These are phyloP conservation scores for Colletotrichum sp. DNA, from an alignment of 2,329 filamentous ascomycete species.

Conservation along the genomic window DNA sequence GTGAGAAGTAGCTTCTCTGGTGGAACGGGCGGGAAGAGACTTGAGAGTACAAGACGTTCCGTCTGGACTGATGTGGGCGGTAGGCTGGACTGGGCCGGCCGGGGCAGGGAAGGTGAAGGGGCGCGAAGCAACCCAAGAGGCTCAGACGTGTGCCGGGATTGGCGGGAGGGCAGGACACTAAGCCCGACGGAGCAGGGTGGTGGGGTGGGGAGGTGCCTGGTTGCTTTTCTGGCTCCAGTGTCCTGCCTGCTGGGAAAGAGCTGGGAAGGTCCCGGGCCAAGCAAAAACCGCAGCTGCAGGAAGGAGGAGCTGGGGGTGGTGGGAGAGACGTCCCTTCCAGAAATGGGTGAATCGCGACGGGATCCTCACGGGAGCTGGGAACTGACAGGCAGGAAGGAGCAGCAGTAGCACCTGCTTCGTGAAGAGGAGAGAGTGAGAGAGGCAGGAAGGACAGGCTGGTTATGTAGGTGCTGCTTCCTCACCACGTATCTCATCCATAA, in stretches of 20 bases:
- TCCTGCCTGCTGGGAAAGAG: neutral
- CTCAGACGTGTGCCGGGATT: slow-evolving; percentile 21
- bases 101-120: neutral
- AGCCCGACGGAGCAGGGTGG: neutral
- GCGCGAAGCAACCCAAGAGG: slow-evolving; percentile 19
- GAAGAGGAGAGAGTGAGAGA: neutral
- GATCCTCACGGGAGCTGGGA: neutral
- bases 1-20: neutral
- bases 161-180: slow-evolving; percentile 10
- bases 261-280: slow-evolving; percentile 6
- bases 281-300: neutral
- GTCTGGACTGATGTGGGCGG: slow-evolving; percentile 7
- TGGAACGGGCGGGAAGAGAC: neutral
- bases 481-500: accelerated
- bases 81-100: neutral
- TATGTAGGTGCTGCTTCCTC: neutral
- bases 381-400: neutral
- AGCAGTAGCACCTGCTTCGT: neutral
- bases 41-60: neutral
- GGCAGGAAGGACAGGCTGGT: neutral
- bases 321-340: neutral
- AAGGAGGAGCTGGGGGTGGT: neutral
- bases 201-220: neutral
- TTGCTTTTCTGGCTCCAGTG: neutral
- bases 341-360: neutral